Conservation (phyloP, 495 filamentous ascomycete genomes). For the Astrothelium subdiscretum region DNA sequence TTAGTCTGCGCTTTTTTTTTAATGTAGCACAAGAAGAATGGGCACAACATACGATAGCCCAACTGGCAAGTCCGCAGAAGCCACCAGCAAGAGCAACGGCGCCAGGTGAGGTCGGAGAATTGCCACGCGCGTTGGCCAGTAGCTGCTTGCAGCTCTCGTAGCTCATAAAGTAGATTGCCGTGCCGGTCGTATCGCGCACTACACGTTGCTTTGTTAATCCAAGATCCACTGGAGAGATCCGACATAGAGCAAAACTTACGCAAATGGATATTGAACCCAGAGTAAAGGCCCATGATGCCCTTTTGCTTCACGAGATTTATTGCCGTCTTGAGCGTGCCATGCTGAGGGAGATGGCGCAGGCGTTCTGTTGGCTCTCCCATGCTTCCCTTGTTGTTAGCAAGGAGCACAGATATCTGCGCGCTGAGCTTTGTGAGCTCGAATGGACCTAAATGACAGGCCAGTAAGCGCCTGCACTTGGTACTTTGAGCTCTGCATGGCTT, state of each 20-base stretch:
- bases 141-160: conserved; percentile 87
- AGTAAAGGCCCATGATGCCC: conserved; percentile 71
- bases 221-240: conserved; percentile 9
- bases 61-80: conserved; percentile 68
- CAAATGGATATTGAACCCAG: conserved; percentile 73
- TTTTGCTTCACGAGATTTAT: conserved; percentile 66
- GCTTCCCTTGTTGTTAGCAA: conserved; percentile 54
- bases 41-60: conserved; percentile 56
- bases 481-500: neutral
- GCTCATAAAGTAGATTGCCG: conserved; percentile 80
- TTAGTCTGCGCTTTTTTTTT: neutral
- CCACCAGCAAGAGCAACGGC: conserved; percentile 66
- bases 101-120: conserved; percentile 56
- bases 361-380: conserved; percentile 53
- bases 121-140: conserved; percentile 59
- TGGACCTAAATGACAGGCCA: conserved; percentile 45
- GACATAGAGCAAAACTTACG: conserved; percentile 36
- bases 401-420: conserved; percentile 77
- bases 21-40: neutral
- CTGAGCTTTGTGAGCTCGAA: conserved; percentile 92
- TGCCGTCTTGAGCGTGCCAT: conserved; percentile 71
- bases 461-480: neutral
- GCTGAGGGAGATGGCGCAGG: conserved; percentile 42
- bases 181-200: conserved; percentile 81
- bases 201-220: neutral